phyloP scores from a whole-genome alignment of 306 rosid species.

The barrel medic (Medicago truncatula) region MtrunA17r5.0-ANR NC_053045.1:61570001-61570500 shows the following conservation, averaged over 20 bases:
- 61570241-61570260: constrained; percentile 18
- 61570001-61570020: too few species aligned
- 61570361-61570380: constrained; percentile 48
- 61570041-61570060: constrained; percentile 22
- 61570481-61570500: constrained; percentile 94
- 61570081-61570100: constrained; percentile 56
- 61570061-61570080: constrained; percentile 52
- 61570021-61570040: neutral
- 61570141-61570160: constrained; percentile 32
- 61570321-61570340: constrained; percentile 73
- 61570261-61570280: constrained; percentile 45
- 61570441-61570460: constrained; percentile 42
- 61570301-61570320: constrained; percentile 58
- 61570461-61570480: constrained; percentile 78
- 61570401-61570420: constrained; percentile 20
- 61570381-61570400: constrained; percentile 48
- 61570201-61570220: neutral
- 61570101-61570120: constrained; percentile 54
- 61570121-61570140: constrained; percentile 46
- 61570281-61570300: constrained; percentile 52
- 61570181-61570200: neutral
- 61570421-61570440: neutral
- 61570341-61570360: constrained; percentile 72
- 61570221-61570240: neutral
- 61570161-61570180: neutral